phyloP scores from a whole-genome alignment of 306 rosid species.

The Prunus mume region DNA sequence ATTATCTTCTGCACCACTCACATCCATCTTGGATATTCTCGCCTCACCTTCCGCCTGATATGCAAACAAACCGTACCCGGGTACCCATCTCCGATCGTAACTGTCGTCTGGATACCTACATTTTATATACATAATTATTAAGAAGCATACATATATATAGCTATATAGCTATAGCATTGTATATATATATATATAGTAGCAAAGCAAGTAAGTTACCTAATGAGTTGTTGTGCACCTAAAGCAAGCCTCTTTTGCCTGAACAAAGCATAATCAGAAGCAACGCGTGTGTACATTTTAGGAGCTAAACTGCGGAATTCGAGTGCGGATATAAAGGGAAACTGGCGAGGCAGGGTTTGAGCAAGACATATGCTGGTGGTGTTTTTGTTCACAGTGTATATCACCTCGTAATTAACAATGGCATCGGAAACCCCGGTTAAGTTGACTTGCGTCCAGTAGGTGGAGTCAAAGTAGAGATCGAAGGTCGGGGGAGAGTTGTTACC shows the following conservation, averaged over 20 bases:
- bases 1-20: constrained; percentile 28
- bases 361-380: constrained; percentile 46
- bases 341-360: constrained; percentile 34
- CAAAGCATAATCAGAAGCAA: constrained; percentile 27
- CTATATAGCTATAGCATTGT: no score
- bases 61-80: neutral
- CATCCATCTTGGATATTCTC: constrained; percentile 9
- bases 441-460: constrained; percentile 21
- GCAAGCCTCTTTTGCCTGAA: constrained; percentile 24
- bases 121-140: neutral
- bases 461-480: constrained; percentile 29
- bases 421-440: neutral
- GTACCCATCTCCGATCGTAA: constrained; percentile 38
- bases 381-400: constrained; percentile 27
- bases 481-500: constrained; percentile 22
- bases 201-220: no score
- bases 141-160: no score
- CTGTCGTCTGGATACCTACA: constrained; percentile 34
- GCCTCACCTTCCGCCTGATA: constrained; percentile 15
- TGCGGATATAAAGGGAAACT: constrained; percentile 45
- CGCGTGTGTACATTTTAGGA: constrained; percentile 33
- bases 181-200: no score
- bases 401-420: constrained; percentile 17
- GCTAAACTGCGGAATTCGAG: constrained; percentile 48
- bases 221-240: constrained; percentile 16